phyloP scores from a whole-genome alignment of 495 filamentous ascomycete genomes.

The Penicillium nucicola region DNA sequence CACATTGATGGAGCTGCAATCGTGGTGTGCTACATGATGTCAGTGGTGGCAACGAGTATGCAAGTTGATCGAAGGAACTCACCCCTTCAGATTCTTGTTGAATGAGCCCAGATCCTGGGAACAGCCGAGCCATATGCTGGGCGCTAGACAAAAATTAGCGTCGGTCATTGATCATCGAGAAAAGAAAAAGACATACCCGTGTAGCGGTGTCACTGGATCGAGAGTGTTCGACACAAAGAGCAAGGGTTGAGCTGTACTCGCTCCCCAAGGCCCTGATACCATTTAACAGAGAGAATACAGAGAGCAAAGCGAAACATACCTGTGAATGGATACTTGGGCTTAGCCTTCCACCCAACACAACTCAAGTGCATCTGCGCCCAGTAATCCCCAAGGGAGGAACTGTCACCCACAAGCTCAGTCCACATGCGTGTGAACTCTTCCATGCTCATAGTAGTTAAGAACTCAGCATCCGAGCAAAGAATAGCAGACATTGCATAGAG shows the following conservation, averaged over 20 bases:
- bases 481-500: constrained; percentile 51
- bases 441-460: constrained; percentile 34
- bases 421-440: constrained; percentile 47
- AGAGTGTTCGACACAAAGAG: constrained; percentile 57
- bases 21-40: constrained; percentile 40
- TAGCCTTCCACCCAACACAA: constrained; percentile 57
- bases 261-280: constrained; percentile 26
- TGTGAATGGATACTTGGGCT: constrained; percentile 55
- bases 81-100: constrained; percentile 55
- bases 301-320: constrained; percentile 21
- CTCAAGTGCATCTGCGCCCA: constrained; percentile 54
- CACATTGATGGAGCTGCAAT: constrained; percentile 48
- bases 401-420: constrained; percentile 42
- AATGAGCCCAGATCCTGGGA: constrained; percentile 51
- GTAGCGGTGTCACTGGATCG: constrained; percentile 59
- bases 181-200: constrained; percentile 18
- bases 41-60: not conserved
- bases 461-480: constrained; percentile 59
- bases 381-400: constrained; percentile 51
- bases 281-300: not conserved
- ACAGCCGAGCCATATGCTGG: constrained; percentile 45
- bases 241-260: constrained; percentile 51
- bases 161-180: not conserved
- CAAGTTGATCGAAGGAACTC: constrained; percentile 19
- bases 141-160: constrained; percentile 32